These are phyloP conservation scores for Pseudogymnoascus sp. DNA, from an alignment of 2,329 filamentous ascomycete species.

Conservation along the genomic window DNA sequence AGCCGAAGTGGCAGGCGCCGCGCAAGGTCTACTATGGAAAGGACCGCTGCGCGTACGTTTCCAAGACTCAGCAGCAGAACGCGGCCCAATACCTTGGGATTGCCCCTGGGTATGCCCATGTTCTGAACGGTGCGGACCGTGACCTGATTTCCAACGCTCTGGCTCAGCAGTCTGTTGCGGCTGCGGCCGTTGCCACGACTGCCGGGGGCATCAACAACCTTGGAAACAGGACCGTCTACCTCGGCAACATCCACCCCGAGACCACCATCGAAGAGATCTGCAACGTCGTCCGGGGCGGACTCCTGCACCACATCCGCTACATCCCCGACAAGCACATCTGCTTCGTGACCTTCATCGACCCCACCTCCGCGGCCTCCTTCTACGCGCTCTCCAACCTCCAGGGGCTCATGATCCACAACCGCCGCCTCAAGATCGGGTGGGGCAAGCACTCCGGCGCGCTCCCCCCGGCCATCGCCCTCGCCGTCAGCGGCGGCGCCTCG, in stretches of 20 bases:
- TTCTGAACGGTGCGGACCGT: conserved; percentile 89
- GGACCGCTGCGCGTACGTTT: conserved; percentile 95
- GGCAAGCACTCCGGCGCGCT: conserved; percentile 97
- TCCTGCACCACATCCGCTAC: conserved; percentile 96
- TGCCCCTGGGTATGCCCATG: conserved; percentile 90
- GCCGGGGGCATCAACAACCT: conserved; percentile 96
- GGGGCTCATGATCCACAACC: conserved; percentile 98
- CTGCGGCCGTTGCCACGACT: conserved; percentile 90
- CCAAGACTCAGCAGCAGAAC: conserved; percentile 99
- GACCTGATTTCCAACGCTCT: conserved; percentile 94
- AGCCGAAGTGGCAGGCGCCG: conserved; percentile 92
- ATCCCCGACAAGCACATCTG: conserved; percentile 99
- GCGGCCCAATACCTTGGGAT: conserved; percentile 97
- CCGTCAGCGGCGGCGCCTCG: conserved; percentile 94
- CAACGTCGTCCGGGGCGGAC: conserved; percentile 91
- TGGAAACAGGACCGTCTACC: conserved; percentile 93
- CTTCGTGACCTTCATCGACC: conserved; percentile 99
- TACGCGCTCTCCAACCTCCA: conserved; percentile 96
- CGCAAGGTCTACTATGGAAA: conserved; percentile 98
- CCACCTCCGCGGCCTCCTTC: conserved; percentile 93
- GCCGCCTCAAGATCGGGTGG: conserved; percentile 96
- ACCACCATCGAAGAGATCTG: conserved; percentile 99
- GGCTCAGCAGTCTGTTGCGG: conserved; percentile 94
- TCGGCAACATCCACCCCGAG: conserved; percentile 97
- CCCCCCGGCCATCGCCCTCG: conserved; percentile 88